Conservation (phyloP, 164 flowering plant species). For the Sedum album region DNA sequence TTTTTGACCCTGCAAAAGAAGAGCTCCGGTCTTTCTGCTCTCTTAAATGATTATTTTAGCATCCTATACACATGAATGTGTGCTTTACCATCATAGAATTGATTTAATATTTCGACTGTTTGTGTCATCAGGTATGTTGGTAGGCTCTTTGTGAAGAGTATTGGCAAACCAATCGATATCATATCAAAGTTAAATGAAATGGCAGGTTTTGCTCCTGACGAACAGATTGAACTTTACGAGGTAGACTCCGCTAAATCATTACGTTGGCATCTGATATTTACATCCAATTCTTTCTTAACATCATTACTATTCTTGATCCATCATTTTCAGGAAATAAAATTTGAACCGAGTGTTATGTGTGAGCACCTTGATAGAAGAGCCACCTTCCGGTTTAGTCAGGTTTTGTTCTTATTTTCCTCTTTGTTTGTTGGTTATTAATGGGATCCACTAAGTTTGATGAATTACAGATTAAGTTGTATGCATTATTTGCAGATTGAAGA, state of each 20-base stretch:
- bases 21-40: constrained; percentile 49
- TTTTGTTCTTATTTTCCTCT: constrained; percentile 3
- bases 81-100: background rate
- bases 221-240: constrained; percentile 10
- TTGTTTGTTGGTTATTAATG: background rate
- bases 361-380: constrained; percentile 51
- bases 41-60: background rate
- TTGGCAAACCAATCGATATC: constrained; percentile 8
- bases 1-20: constrained; percentile 80
- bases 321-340: constrained; percentile 64
- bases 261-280: background rate
- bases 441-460: background rate
- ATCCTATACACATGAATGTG: background rate
- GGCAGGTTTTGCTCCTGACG: constrained; percentile 12
- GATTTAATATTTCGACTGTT: background rate
- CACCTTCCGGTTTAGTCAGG: constrained; percentile 62
- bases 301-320: background rate
- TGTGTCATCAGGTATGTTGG: constrained; percentile 9
- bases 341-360: constrained; percentile 71
- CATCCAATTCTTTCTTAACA: background rate
- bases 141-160: constrained; percentile 11
- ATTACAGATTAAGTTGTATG: background rate
- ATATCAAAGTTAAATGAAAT: constrained; percentile 7
- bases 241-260: background rate
- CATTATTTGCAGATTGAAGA: constrained; percentile 56